Conservation (phyloP, 2,329 filamentous ascomycete species). For the Cladosporium velox region DNA sequence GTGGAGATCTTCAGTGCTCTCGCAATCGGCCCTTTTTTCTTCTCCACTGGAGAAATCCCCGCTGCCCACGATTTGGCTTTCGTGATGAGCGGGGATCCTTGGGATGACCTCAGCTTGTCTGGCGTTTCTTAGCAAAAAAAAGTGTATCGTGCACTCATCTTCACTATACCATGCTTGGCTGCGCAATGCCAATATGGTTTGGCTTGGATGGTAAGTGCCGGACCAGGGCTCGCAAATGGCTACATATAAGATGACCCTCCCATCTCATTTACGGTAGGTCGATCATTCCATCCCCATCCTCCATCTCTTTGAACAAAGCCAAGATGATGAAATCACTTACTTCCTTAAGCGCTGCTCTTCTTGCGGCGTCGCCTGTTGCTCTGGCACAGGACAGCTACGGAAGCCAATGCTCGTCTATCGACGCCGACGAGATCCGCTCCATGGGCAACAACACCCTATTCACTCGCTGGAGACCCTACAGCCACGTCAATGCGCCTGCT, state of each 20-base stretch:
- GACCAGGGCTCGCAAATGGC: background rate
- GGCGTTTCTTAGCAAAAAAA: slow-evolving; percentile 10
- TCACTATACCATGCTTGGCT: slow-evolving; percentile 4
- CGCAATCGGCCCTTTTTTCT: slow-evolving; percentile 13
- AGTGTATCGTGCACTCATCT: slow-evolving; percentile 9
- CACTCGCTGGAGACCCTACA: slow-evolving; percentile 50
- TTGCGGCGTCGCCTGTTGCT: slow-evolving; percentile 21
- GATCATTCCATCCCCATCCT: background rate
- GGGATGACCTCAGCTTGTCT: slow-evolving; percentile 16
- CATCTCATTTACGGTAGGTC: slow-evolving; percentile 1
- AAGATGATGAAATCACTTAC: slow-evolving; percentile 24
- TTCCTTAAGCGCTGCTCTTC: slow-evolving; percentile 16
- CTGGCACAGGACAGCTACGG: slow-evolving; percentile 19
- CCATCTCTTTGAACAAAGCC: background rate
- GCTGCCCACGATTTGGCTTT: background rate
- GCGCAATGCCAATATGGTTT: slow-evolving; percentile 12
- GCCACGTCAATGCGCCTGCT: slow-evolving; percentile 50
- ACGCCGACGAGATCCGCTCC: slow-evolving; percentile 34
- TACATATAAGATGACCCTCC: slow-evolving; percentile 10
- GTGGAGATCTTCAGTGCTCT: background rate
- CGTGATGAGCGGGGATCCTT: slow-evolving; percentile 11
- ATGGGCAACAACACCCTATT: slow-evolving; percentile 53
- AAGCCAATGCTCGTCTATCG: slow-evolving; percentile 30
- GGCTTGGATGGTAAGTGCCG: slow-evolving; percentile 8
- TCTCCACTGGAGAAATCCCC: slow-evolving; percentile 11